Conservation (phyloP, 495 filamentous ascomycete genomes). For the Penicillium salamii region DNA sequence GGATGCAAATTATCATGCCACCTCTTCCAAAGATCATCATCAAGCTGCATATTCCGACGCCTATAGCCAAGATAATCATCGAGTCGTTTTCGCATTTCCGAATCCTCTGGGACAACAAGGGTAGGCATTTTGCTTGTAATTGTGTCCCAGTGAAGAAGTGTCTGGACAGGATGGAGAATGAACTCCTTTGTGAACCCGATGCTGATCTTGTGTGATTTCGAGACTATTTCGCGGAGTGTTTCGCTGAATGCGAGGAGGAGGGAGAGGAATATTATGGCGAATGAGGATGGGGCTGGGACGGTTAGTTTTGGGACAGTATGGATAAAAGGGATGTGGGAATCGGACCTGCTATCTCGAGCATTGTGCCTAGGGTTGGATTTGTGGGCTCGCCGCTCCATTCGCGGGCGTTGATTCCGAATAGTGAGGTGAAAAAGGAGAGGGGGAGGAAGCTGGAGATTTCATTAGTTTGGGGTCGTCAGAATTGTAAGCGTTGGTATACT, state of each 20-base stretch:
- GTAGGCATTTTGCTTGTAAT: conserved; percentile 12
- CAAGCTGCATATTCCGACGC: conserved; percentile 18
- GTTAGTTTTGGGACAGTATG: conserved; percentile 9
- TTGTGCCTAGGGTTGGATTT: conserved; percentile 29
- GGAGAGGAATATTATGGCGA: conserved; percentile 42
- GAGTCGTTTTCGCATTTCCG: conserved; percentile 21
- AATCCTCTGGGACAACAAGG: conserved; percentile 19
- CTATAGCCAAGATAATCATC: conserved; percentile 28
- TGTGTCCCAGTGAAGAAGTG: conserved; percentile 12
- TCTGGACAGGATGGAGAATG: conserved; percentile 15
- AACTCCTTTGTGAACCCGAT: conserved; percentile 26
- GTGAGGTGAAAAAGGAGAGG: conserved; percentile 62
- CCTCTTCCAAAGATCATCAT: conserved; percentile 37
- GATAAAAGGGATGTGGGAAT: no score
- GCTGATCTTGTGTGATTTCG: conserved; percentile 25
- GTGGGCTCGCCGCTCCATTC: conserved; percentile 54
- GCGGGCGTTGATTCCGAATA: conserved; percentile 64
- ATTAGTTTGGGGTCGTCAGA: conserved; percentile 6
- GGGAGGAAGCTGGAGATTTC: conserved; percentile 59
- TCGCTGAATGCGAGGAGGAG: conserved; percentile 44
- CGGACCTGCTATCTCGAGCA: conserved; percentile 37
- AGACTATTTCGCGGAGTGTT: conserved; percentile 29
- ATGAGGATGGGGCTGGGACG: conserved; percentile 30
- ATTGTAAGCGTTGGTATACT: conserved; percentile 26
- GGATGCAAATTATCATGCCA: conserved; percentile 20